Conservation (phyloP, 139 green algal genomes). For the Microglena sp. region DNA sequence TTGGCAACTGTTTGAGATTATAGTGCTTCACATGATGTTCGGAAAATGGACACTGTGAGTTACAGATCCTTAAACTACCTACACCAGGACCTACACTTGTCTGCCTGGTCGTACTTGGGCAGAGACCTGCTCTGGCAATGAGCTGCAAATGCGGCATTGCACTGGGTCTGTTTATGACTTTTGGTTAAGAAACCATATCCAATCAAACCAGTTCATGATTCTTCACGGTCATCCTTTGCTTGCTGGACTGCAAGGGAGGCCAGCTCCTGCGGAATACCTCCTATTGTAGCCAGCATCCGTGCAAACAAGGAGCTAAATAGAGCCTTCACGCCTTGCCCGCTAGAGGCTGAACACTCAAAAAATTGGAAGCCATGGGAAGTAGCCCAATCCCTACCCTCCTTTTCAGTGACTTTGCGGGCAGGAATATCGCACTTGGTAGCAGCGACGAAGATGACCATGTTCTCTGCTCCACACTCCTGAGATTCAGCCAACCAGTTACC, state of each 20-base stretch:
- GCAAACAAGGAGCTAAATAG: conserved; percentile 46
- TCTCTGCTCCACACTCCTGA: conserved; percentile 11
- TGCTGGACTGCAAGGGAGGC: conserved; percentile 26
- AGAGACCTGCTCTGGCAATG: too few species aligned
- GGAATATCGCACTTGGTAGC: conserved; percentile 42
- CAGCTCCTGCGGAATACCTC: conserved; percentile 29
- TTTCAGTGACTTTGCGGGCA: conserved; percentile 38
- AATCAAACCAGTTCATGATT: too few species aligned
- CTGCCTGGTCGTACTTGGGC: too few species aligned
- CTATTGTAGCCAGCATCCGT: conserved; percentile 36
- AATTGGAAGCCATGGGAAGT: conserved; percentile 30
- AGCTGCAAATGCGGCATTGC: too few species aligned
- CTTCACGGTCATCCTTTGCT: conserved; percentile 24
- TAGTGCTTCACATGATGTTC: too few species aligned
- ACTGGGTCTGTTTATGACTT: too few species aligned
- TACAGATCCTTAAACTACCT: too few species aligned
- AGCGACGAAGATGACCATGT: conserved; percentile 23
- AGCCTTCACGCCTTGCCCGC: conserved; percentile 17
- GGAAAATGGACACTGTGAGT: too few species aligned
- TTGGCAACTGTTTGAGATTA: too few species aligned
- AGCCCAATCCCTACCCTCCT: conserved; percentile 49
- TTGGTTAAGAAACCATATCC: too few species aligned
- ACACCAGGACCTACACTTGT: too few species aligned
- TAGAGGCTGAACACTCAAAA: conserved; percentile 23
- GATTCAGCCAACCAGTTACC: conserved; percentile 41